A percentile compares a stretch with the other conserved stretches of the same genome.
Evolutionary conservation across 1,284 basidiomycete genomes (phyloP).

Genomic region (Ceratorhiza oryzae-sativae): DNA sequence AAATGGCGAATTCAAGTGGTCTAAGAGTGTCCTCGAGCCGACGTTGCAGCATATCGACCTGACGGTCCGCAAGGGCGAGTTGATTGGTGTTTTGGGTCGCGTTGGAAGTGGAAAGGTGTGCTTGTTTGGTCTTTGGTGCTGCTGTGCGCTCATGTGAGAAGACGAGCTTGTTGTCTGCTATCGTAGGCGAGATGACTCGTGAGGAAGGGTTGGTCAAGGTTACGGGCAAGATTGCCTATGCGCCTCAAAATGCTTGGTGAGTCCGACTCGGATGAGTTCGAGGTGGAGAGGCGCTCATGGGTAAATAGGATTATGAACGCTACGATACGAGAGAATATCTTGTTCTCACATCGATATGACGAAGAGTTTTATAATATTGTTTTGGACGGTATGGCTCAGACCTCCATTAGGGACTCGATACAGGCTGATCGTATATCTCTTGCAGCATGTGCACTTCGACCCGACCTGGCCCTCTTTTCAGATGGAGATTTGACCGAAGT

Average conservation of each 20-base stretch:
- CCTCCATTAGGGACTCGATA: neutral
- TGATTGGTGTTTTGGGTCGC: constrained; percentile 85
- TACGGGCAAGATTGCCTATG: constrained; percentile 82
- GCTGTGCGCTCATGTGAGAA: constrained; percentile 48
- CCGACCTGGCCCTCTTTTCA: constrained; percentile 78
- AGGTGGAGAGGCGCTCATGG: neutral
- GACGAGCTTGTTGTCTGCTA: constrained; percentile 75
- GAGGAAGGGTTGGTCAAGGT: constrained; percentile 75
- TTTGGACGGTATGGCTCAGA: constrained; percentile 64
- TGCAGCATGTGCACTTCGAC: constrained; percentile 84
- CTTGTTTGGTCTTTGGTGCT: constrained; percentile 46
- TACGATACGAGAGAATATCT: constrained; percentile 85
- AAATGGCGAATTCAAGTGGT: constrained; percentile 83
- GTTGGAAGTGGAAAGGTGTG: constrained; percentile 91
- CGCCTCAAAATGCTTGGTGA: constrained; percentile 87
- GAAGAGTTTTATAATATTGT: constrained; percentile 76
- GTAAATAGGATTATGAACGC: constrained; percentile 75
- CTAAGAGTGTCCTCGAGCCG: constrained; percentile 61
- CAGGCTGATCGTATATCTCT: neutral
- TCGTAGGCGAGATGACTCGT: constrained; percentile 89
- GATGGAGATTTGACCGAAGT: constrained; percentile 79
- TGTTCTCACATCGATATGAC: constrained; percentile 90
- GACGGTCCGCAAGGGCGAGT: constrained; percentile 79
- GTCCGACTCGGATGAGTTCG: constrained; percentile 41
- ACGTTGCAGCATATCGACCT: constrained; percentile 81